phyloP scores from a whole-genome alignment of 148 eudicot genomes.

The Drosera capensis region DNA sequence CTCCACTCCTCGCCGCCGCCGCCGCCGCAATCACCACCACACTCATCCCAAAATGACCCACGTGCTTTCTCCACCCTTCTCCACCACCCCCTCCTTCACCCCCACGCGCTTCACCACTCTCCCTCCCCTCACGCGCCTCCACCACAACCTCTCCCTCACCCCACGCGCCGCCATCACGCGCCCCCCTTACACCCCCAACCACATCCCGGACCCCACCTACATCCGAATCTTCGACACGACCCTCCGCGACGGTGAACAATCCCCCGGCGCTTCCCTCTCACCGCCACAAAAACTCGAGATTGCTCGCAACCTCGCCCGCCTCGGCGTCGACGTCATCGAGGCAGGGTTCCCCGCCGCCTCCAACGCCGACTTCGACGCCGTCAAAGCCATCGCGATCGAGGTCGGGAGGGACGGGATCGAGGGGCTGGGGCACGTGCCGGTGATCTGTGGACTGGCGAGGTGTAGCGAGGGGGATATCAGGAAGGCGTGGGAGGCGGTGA shows the following conservation, averaged over 20 bases:
- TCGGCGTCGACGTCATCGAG: slow-evolving; percentile 84
- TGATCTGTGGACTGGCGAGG: slow-evolving; percentile 81
- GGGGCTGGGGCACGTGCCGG: slow-evolving; percentile 53
- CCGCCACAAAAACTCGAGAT: slow-evolving; percentile 73
- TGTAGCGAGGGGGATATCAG: slow-evolving; percentile 78
- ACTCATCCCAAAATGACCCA: too few relatives aligned
- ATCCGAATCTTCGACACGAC: slow-evolving; percentile 85
- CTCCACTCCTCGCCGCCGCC: too few relatives aligned
- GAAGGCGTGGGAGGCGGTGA: slow-evolving; percentile 81
- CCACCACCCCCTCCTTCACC: too few relatives aligned
- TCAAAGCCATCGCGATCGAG: slow-evolving; percentile 48
- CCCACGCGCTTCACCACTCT: too few relatives aligned
- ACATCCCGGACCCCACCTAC: slow-evolving; percentile 57
- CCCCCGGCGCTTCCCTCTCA: slow-evolving; percentile 93
- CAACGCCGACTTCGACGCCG: slow-evolving; percentile 67
- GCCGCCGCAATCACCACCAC: too few relatives aligned
- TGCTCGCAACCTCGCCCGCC: slow-evolving; percentile 53
- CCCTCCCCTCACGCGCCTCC: too few relatives aligned
- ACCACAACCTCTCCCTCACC: too few relatives aligned
- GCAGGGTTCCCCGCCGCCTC: slow-evolving; percentile 92
- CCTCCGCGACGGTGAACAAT: slow-evolving; percentile 91
- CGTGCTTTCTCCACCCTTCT: too few relatives aligned
- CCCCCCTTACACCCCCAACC: slow-evolving; percentile 53
- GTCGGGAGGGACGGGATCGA: slow-evolving; percentile 49
- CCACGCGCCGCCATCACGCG: slow-evolving; percentile 17